Percentiles rank a stretch among this genome's conserved stretches.
phyloP scores from a whole-genome alignment of 164 flowering plant genomes.

The Berberis thunbergii region DNA sequence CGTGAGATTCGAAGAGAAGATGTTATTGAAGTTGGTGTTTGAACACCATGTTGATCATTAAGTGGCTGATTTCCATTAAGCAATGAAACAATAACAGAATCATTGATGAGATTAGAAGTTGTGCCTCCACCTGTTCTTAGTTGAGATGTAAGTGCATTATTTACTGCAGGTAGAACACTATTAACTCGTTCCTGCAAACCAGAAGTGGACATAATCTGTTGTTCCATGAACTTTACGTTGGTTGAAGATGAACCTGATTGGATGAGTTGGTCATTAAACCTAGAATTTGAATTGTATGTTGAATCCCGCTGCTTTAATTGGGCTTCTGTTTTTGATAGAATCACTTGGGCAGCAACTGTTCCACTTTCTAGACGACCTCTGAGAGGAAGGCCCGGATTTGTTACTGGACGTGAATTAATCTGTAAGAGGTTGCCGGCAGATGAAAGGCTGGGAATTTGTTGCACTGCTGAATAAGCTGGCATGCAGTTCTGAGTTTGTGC shows the following conservation, averaged over 20 bases:
- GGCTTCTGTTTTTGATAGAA: constrained; percentile 22
- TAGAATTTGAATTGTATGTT: constrained; percentile 17
- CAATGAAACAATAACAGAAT: constrained; percentile 14
- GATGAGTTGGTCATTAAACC: constrained; percentile 14
- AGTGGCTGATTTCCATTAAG: constrained; percentile 18
- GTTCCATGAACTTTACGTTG: constrained; percentile 15
- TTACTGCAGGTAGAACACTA: constrained; percentile 8
- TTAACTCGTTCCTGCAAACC: constrained; percentile 9
- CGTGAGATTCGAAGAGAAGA: constrained; percentile 8
- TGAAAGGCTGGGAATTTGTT: constrained; percentile 11
- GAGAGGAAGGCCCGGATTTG: constrained; percentile 13
- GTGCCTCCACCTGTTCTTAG: constrained; percentile 12
- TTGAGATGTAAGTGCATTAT: constrained; percentile 9
- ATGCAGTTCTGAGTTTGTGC: constrained; percentile 14
- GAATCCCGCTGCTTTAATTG: constrained; percentile 21
- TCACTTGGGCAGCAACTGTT: constrained; percentile 27
- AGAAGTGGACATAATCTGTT: constrained; percentile 17
- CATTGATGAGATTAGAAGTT: constrained; percentile 7
- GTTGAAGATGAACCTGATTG: constrained; percentile 18
- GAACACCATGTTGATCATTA: constrained; percentile 10
- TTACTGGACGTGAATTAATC: constrained; percentile 10
- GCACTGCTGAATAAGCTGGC: constrained; percentile 18
- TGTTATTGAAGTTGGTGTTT: constrained; percentile 9
- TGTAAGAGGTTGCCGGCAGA: constrained; percentile 13
- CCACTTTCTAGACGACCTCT: constrained; percentile 15